Percentiles rank a stretch among this genome's conserved stretches.
Evolutionary conservation across 768 basidiomycete genomes (phyloP).

Genomic region (Naematelia encephala): DNA sequence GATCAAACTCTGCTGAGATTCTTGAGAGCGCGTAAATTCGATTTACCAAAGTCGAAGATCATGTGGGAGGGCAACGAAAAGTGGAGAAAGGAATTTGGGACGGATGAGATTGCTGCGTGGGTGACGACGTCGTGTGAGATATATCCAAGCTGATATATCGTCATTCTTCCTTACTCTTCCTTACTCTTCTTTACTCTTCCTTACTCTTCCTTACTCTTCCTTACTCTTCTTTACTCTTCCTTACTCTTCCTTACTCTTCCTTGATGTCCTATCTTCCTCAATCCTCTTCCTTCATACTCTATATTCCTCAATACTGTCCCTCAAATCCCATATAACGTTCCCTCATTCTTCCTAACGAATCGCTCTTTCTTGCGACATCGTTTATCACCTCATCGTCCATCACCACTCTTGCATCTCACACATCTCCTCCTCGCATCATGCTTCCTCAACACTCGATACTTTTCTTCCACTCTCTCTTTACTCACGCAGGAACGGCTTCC

Average conservation of each 20-base stretch:
- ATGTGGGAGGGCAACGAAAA: conserved; percentile 81
- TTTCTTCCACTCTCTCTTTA: conserved; percentile 1
- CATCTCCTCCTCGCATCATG: neutral
- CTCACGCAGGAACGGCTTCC: conserved; percentile 56
- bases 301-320: neutral
- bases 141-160: neutral
- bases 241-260: neutral
- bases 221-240: neutral
- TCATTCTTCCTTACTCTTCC: neutral
- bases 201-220: neutral
- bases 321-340: neutral
- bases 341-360: neutral
- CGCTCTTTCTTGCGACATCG: neutral
- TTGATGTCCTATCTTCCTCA: neutral
- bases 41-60: conserved; percentile 70
- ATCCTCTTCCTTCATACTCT: neutral
- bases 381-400: neutral
- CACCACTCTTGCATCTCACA: neutral
- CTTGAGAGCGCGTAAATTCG: conserved; percentile 88
- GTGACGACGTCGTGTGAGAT: conserved; percentile 20
- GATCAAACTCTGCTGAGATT: conserved; percentile 60
- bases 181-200: neutral
- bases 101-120: conserved; percentile 53
- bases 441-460: neutral
- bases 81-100: conserved; percentile 77